A percentile compares a stretch with the other conserved stretches of the same genome.
Conservation (phyloP, 345 rosid species). For the Rhodamnia rubescens region DNA sequence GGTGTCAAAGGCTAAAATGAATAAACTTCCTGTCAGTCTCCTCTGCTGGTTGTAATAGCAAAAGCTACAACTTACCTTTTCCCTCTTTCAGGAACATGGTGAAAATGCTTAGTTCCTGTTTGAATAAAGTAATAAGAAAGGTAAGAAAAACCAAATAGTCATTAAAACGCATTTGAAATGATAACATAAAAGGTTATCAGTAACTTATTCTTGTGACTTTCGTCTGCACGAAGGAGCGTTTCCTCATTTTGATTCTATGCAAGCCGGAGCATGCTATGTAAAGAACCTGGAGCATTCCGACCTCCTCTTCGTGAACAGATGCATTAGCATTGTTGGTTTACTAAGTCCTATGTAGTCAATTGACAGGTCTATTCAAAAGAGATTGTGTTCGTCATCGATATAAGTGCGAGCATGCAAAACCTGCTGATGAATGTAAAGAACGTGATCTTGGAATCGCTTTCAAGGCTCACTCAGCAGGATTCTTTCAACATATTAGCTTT, state of each 20-base stretch:
- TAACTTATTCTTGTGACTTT: neutral
- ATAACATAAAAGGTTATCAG: neutral
- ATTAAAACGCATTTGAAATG: neutral
- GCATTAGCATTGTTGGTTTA: neutral
- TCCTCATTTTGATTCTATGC: neutral
- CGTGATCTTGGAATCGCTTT: constrained; percentile 41
- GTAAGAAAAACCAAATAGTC: neutral
- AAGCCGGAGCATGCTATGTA: neutral
- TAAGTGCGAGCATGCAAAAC: constrained; percentile 72
- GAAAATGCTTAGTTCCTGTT: neutral
- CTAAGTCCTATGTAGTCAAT: neutral
- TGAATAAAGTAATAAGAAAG: neutral
- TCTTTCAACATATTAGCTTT: constrained; percentile 81
- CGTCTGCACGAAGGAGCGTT: neutral
- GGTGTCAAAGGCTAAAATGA: neutral
- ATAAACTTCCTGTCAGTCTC: neutral
- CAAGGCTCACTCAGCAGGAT: constrained; percentile 50
- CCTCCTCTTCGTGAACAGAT: neutral
- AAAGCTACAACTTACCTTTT: neutral
- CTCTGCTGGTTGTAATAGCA: neutral
- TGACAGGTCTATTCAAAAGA: constrained; percentile 59
- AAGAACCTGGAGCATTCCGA: neutral
- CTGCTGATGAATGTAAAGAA: constrained; percentile 55
- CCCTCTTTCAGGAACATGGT: neutral
- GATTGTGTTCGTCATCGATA: constrained; percentile 68